Conservation (phyloP, 768 basidiomycete species). For the Suillus bovinus region DNA sequence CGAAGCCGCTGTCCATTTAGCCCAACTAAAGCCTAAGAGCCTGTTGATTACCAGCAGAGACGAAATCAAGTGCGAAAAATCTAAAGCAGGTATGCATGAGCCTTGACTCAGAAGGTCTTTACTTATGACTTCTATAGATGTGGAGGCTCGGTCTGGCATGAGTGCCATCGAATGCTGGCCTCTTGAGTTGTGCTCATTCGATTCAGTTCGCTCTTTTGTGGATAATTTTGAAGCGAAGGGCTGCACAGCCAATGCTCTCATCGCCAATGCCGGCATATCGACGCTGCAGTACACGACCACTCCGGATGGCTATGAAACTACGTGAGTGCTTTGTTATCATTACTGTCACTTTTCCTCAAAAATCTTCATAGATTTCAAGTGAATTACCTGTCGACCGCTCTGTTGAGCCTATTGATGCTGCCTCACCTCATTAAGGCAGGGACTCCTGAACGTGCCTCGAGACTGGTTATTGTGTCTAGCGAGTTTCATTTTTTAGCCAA, state of each 20-base stretch:
- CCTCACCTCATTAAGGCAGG: slow-evolving; percentile 34
- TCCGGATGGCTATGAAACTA: slow-evolving; percentile 38
- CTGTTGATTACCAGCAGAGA: slow-evolving; percentile 28
- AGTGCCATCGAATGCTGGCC: slow-evolving; percentile 30
- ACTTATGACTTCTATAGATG: slow-evolving; percentile 13
- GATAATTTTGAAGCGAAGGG: slow-evolving; percentile 28
- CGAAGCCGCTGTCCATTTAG: slow-evolving; percentile 28
- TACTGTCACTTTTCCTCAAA: background rate
- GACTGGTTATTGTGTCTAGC: slow-evolving; percentile 35
- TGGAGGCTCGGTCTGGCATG: slow-evolving; percentile 17
- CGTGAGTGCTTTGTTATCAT: slow-evolving; percentile 23
- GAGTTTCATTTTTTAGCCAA: slow-evolving; percentile 23
- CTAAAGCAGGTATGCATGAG: slow-evolving; percentile 19
- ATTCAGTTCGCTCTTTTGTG: slow-evolving; percentile 34
- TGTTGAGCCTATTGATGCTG: slow-evolving; percentile 37
- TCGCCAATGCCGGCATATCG: slow-evolving; percentile 33
- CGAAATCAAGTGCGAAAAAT: slow-evolving; percentile 19
- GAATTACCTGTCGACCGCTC: slow-evolving; percentile 36
- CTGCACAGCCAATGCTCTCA: slow-evolving; percentile 29
- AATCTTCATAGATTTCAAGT: slow-evolving; percentile 31
- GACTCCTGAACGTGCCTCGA: slow-evolving; percentile 22
- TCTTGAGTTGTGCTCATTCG: slow-evolving; percentile 35
- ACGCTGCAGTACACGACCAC: slow-evolving; percentile 25
- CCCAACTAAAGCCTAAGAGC: slow-evolving; percentile 24
- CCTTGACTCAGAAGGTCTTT: background rate